Conservation (phyloP, 2,329 filamentous ascomycete genomes). For the Coniochaeta sp. region DNA sequence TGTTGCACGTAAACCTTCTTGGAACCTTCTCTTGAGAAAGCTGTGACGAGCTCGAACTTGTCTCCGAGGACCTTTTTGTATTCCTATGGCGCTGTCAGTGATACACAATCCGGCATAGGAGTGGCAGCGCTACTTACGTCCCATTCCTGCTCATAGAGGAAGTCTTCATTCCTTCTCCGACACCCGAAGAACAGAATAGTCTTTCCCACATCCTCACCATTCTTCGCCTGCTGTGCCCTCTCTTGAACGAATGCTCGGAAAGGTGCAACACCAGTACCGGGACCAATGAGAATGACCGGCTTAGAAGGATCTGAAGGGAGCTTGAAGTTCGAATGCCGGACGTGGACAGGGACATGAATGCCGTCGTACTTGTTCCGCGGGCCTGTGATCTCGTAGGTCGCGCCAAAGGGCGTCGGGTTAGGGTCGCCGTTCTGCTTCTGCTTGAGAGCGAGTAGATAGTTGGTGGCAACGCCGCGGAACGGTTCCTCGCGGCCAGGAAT, state of each 20-base stretch:
- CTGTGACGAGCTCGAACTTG: constrained; percentile 82
- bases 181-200: constrained; percentile 95
- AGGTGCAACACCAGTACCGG: constrained; percentile 91
- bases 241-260: constrained; percentile 96
- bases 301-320: constrained; percentile 90
- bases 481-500: constrained; percentile 68
- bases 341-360: constrained; percentile 87
- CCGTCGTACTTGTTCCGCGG: constrained; percentile 97
- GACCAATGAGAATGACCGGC: constrained; percentile 92
- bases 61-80: constrained; percentile 79
- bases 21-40: constrained; percentile 82
- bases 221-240: constrained; percentile 72
- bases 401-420: constrained; percentile 71
- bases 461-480: constrained; percentile 92
- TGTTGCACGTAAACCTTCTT: constrained; percentile 98
- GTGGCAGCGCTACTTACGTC: constrained; percentile 53
- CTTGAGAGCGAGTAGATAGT: constrained; percentile 91
- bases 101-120: not conserved
- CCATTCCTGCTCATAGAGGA: constrained; percentile 88
- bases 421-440: constrained; percentile 92
- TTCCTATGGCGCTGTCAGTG: constrained; percentile 44
- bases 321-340: constrained; percentile 99
- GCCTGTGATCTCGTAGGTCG: constrained; percentile 79
- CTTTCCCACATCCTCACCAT: constrained; percentile 75
- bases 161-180: constrained; percentile 81